phyloP scores from a whole-genome alignment of 225 moss, liverwort and hornwort genomes.

The Sphagnum contortum region DNA sequence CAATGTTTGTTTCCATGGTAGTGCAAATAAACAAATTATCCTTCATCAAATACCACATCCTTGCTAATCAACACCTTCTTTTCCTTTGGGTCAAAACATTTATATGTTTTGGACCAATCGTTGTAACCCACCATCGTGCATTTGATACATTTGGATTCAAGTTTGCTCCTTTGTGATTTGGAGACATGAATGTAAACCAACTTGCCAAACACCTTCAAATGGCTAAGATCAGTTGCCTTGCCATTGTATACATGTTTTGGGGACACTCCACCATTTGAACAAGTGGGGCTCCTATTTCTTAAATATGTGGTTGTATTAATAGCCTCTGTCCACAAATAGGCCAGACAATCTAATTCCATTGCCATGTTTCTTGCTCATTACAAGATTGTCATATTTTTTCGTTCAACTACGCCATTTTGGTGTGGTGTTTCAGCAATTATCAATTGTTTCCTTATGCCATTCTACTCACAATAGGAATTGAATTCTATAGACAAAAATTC shows the following conservation, averaged over 20 bases:
- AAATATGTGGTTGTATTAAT: background rate
- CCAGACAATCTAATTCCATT: background rate
- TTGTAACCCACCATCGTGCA: background rate
- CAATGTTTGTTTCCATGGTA: too few relatives aligned
- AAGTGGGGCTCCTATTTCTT: background rate
- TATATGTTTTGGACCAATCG: background rate
- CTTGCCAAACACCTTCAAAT: background rate
- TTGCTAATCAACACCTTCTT: too few relatives aligned
- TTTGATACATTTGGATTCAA: background rate
- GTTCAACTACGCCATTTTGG: background rate
- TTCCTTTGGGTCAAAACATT: too few relatives aligned
- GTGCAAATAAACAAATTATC: too few relatives aligned
- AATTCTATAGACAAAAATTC: background rate
- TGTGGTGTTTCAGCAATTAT: conserved; percentile 2
- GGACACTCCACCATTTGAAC: background rate
- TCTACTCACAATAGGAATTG: background rate
- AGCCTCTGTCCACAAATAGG: background rate
- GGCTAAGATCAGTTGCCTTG: background rate
- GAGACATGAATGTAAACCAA: background rate
- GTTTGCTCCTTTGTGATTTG: background rate
- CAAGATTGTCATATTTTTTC: background rate
- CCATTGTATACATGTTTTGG: background rate
- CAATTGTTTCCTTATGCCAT: background rate
- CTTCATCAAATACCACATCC: too few relatives aligned
- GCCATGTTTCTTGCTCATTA: background rate